Evolutionary conservation across 2,329 filamentous ascomycete genomes (phyloP).

Genomic region (Biscogniauxia mediterranea): DNA sequence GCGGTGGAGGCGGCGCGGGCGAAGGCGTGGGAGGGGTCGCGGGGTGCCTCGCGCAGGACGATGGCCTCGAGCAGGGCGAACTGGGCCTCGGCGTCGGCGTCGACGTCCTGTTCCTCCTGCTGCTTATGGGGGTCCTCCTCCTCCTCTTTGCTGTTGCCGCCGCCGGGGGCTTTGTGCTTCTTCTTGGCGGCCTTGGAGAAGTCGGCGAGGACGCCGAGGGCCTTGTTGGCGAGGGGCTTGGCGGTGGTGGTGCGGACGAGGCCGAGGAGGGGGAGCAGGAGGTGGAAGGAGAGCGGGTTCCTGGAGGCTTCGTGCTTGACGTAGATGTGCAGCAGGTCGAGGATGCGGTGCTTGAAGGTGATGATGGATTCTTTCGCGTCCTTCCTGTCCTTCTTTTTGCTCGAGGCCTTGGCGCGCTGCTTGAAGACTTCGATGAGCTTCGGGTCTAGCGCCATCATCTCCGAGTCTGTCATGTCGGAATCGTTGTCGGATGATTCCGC

Average conservation of each 20-base stretch:
- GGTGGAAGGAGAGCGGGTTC: conserved; percentile 63
- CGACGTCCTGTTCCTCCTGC: conserved; percentile 33
- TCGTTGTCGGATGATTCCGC: conserved; percentile 60
- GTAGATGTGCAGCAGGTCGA: conserved; percentile 85
- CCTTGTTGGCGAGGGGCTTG: conserved; percentile 73
- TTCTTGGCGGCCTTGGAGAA: conserved; percentile 69
- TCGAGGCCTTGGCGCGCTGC: conserved; percentile 64
- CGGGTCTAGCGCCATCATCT: conserved; percentile 87
- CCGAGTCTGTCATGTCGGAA: conserved; percentile 89
- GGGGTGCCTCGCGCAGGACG: conserved; percentile 65
- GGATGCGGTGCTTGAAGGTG: conserved; percentile 91
- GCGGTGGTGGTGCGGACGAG: conserved; percentile 74
- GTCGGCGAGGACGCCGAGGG: conserved; percentile 67
- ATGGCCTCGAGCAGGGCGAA: conserved; percentile 57
- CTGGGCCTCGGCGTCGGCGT: conserved; percentile 42
- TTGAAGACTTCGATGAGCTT: conserved; percentile 84
- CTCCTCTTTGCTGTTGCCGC: conserved; percentile 11
- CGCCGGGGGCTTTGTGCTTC: conserved; percentile 32
- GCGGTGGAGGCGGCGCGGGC: conserved; percentile 72
- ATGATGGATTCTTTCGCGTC: conserved; percentile 86
- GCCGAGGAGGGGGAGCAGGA: conserved; percentile 74
- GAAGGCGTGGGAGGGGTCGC: conserved; percentile 66
- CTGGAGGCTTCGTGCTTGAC: conserved; percentile 69
- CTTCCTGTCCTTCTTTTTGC: conserved; percentile 80
- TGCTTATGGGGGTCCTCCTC: too few relatives aligned